These are phyloP conservation scores for Theileria parva DNA, from an alignment of 169 alveolate species.

Conservation along the genomic window DNA sequence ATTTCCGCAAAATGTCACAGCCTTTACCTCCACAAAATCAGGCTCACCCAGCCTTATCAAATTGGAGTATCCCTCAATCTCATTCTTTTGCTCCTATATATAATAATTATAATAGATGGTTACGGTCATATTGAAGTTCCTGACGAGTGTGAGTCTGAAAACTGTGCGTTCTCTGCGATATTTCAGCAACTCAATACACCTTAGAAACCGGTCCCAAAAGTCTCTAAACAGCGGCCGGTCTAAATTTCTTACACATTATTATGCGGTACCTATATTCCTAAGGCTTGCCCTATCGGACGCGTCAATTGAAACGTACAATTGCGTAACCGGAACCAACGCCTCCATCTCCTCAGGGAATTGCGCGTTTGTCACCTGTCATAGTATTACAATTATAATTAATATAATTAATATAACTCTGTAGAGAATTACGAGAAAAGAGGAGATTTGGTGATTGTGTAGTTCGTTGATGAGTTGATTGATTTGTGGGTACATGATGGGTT, in stretches of 20 bases:
- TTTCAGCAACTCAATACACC: conserved; percentile 73
- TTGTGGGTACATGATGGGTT: conserved; percentile 88
- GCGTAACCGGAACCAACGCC: conserved; percentile 80
- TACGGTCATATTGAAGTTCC: conserved; percentile 73
- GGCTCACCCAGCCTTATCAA: conserved; percentile 79
- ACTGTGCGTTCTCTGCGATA: conserved; percentile 82
- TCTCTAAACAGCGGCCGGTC: conserved; percentile 86
- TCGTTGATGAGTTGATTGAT: conserved; percentile 81
- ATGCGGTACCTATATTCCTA: conserved; percentile 54
- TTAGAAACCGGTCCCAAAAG: conserved; percentile 83
- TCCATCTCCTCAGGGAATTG: conserved; percentile 85
- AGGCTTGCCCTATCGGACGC: conserved; percentile 77
- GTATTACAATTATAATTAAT: no score
- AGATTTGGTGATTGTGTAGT: conserved; percentile 78
- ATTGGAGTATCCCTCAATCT: conserved; percentile 75
- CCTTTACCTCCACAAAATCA: conserved; percentile 85
- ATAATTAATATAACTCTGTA: not conserved
- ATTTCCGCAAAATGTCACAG: conserved; percentile 87
- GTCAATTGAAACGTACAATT: conserved; percentile 79
- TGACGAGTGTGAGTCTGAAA: conserved; percentile 81
- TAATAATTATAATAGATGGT: not conserved
- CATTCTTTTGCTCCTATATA: conserved; percentile 61
- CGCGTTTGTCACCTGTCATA: conserved; percentile 85
- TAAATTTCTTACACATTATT: not conserved
- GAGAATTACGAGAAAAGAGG: conserved; percentile 79